Percentiles rank a stretch among this genome's conserved stretches.
phyloP scores from a whole-genome alignment of 352 stramenopile genomes.

The Saprolegnia parasitica region DNA sequence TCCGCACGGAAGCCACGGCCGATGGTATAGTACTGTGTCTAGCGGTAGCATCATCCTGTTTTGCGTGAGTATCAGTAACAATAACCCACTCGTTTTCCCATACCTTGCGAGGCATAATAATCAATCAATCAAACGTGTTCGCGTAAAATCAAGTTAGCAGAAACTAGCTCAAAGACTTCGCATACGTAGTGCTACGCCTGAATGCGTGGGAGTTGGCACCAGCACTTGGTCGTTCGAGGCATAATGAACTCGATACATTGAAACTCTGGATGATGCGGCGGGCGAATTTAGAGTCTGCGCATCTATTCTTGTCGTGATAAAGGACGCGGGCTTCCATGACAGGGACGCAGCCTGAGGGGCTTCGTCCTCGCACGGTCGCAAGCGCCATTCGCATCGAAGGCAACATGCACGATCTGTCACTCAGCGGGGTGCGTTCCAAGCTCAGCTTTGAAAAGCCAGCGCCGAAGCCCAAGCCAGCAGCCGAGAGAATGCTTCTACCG shows the following conservation, averaged over 20 bases:
- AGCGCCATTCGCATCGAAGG: conserved; percentile 5
- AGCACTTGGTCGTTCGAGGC: too few species aligned
- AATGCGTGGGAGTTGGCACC: too few species aligned
- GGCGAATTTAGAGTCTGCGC: not conserved
- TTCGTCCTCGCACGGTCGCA: not conserved
- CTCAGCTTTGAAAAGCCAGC: not conserved
- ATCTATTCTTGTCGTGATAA: not conserved
- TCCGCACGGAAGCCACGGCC: not conserved
- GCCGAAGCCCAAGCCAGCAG: not conserved
- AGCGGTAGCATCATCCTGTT: not conserved
- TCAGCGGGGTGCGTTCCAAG: conserved; percentile 3
- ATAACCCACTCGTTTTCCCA: not conserved
- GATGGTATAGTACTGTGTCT: not conserved
- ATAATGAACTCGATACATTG: too few species aligned
- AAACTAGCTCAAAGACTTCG: too few species aligned
- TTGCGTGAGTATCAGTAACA: too few species aligned
- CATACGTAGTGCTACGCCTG: too few species aligned
- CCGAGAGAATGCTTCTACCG: not conserved
- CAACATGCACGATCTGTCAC: conserved; percentile 6
- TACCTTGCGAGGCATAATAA: not conserved
- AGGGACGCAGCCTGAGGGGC: not conserved
- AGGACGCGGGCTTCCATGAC: not conserved
- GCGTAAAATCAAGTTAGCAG: too few species aligned
- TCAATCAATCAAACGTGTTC: too few species aligned
- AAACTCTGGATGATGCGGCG: not conserved